These are phyloP conservation scores for Oldenlandia corymbosa DNA, from an alignment of 257 asterid species.

Conservation along the genomic window DNA sequence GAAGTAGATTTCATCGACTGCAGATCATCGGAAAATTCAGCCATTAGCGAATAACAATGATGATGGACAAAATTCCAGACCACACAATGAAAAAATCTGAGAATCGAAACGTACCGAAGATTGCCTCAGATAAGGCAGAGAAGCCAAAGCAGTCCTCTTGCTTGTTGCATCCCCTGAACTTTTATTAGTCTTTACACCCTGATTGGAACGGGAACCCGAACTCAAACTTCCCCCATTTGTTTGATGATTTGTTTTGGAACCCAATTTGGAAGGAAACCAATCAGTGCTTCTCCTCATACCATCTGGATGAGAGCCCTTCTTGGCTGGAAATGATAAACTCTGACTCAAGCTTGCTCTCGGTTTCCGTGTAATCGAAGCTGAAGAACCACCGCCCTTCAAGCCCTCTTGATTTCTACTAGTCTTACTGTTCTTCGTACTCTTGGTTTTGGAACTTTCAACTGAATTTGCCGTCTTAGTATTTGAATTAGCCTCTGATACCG, in stretches of 20 bases:
- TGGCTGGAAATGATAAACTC: slow-evolving; percentile 63
- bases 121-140: slow-evolving; percentile 30
- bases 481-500: slow-evolving; percentile 22
- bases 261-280: slow-evolving; percentile 34
- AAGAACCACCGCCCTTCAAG: slow-evolving; percentile 31
- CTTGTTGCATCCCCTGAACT: slow-evolving; percentile 18
- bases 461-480: slow-evolving; percentile 25
- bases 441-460: slow-evolving; percentile 10
- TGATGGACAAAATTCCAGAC: background rate
- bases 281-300: slow-evolving; percentile 54
- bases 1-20: slow-evolving; percentile 43
- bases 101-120: slow-evolving; percentile 34
- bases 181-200: slow-evolving; percentile 13
- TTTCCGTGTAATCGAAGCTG: slow-evolving; percentile 42
- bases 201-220: slow-evolving; percentile 18
- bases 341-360: slow-evolving; percentile 41
- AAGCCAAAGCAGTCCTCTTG: slow-evolving; percentile 37
- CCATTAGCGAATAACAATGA: background rate
- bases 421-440: slow-evolving; percentile 32
- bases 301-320: slow-evolving; percentile 42
- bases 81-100: background rate
- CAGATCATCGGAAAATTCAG: slow-evolving; percentile 15
- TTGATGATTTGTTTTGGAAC: slow-evolving; percentile 32
- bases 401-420: slow-evolving; percentile 30
- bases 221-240: slow-evolving; percentile 23